Conservation (phyloP, 208 protist species). For the Acanthamoeba divionensis region DNA sequence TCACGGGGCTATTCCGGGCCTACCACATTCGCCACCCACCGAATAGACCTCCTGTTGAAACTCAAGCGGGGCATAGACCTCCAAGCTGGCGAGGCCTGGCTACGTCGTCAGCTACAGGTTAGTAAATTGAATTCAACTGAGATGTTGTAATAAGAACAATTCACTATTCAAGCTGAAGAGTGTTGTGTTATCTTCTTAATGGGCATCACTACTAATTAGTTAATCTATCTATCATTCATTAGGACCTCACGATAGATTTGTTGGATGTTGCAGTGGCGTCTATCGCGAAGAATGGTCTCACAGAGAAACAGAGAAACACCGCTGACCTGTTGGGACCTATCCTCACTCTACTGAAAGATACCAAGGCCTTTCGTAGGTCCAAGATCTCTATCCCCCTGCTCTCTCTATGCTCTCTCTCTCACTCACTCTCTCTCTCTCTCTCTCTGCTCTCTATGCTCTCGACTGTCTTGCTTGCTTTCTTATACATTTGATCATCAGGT, state of each 20-base stretch:
- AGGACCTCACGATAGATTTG: conserved; percentile 39
- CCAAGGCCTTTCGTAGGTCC: background rate
- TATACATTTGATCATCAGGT: background rate
- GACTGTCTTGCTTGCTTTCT: too few relatives aligned
- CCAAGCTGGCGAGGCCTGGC: conserved; percentile 8
- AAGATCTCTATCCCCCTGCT: background rate
- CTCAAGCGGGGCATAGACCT: conserved; percentile 37
- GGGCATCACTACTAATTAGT: too few relatives aligned
- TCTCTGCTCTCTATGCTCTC: background rate
- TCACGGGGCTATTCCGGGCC: background rate
- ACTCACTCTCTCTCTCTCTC: background rate
- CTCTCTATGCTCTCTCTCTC: background rate
- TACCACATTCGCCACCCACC: background rate
- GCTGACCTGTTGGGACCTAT: background rate
- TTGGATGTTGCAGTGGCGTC: background rate
- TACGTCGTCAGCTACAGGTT: conserved; percentile 7
- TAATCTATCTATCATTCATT: too few relatives aligned
- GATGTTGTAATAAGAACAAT: too few relatives aligned
- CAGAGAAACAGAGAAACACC: background rate
- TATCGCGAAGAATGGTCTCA: background rate
- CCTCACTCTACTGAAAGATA: conserved; percentile 30
- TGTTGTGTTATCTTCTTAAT: too few relatives aligned
- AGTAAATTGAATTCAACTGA: too few relatives aligned
- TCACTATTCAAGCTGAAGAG: too few relatives aligned
- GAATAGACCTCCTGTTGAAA: background rate